These are phyloP conservation scores for Friedmanniomyces simplex DNA, from an alignment of 495 filamentous ascomycete species.

Conservation along the genomic window DNA sequence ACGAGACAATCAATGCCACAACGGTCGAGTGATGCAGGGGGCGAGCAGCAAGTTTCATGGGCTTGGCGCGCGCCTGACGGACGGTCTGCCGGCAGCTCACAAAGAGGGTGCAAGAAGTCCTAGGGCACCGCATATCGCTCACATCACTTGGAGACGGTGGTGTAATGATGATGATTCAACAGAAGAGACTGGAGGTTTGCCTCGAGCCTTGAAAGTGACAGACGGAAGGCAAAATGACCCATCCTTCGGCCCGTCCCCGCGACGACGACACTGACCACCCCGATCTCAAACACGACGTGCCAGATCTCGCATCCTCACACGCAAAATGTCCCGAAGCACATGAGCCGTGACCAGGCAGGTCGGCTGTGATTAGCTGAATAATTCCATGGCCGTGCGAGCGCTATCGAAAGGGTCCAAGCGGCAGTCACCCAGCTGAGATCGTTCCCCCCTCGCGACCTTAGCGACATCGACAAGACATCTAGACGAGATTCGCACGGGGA, in stretches of 20 bases:
- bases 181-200: no score
- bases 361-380: conserved; percentile 1
- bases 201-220: not conserved
- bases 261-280: not conserved
- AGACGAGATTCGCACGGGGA: conserved; percentile 13
- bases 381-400: not conserved
- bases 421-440: conserved; percentile 1
- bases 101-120: no score
- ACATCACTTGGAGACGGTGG: no score
- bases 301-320: conserved; percentile 3
- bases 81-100: not conserved
- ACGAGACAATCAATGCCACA: not conserved
- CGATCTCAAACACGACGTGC: conserved; percentile 4
- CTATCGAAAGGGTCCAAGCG: not conserved
- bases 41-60: not conserved
- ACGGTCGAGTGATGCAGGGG: not conserved
- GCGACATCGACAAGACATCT: not conserved
- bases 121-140: no score
- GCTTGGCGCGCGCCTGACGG: not conserved
- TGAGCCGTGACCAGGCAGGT: not conserved
- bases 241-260: not conserved
- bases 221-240: not conserved
- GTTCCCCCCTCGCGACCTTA: not conserved
- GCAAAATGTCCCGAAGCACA: not conserved
- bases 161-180: no score